These are phyloP conservation scores for Suhomyces prunicola DNA, from an alignment of 805 yeast genomes.

Conservation along the genomic window DNA sequence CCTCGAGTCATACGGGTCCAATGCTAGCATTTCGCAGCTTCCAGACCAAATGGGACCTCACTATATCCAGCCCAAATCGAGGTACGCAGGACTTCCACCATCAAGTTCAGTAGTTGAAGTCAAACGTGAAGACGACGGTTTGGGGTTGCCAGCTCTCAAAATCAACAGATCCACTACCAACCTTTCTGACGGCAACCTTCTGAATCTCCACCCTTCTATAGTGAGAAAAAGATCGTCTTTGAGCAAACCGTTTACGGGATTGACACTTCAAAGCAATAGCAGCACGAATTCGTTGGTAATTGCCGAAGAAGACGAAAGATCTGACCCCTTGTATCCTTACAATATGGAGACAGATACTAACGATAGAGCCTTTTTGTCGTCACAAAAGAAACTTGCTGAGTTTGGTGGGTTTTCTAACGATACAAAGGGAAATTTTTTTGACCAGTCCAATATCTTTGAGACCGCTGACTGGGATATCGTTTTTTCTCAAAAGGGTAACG, in stretches of 20 bases:
- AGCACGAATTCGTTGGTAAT: conserved; percentile 30
- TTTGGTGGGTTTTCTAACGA: conserved; percentile 74
- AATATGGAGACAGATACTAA: conserved; percentile 5
- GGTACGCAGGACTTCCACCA: conserved; percentile 25
- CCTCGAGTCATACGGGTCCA: not conserved
- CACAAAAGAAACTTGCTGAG: conserved; percentile 45
- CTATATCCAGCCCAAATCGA: conserved; percentile 45
- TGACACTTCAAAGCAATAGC: conserved; percentile 22
- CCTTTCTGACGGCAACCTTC: conserved; percentile 9
- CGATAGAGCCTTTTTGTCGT: conserved; percentile 1
- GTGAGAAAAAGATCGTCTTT: conserved; percentile 16
- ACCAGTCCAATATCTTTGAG: conserved; percentile 47
- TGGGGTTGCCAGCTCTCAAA: conserved; percentile 35
- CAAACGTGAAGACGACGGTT: conserved; percentile 27
- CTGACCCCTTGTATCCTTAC: conserved; percentile 1
- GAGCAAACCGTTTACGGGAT: conserved; percentile 14
- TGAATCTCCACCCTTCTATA: not conserved
- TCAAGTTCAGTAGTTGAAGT: conserved; percentile 31
- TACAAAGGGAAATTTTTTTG: conserved; percentile 38
- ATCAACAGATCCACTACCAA: conserved; percentile 30
- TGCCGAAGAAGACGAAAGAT: conserved; percentile 27
- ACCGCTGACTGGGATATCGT: conserved; percentile 73
- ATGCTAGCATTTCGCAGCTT: not conserved
- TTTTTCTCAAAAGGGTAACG: conserved; percentile 74
- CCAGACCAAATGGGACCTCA: conserved; percentile 29